phyloP scores from a whole-genome alignment of 2,329 filamentous ascomycete species.

The Aspergillus sergii region DNA sequence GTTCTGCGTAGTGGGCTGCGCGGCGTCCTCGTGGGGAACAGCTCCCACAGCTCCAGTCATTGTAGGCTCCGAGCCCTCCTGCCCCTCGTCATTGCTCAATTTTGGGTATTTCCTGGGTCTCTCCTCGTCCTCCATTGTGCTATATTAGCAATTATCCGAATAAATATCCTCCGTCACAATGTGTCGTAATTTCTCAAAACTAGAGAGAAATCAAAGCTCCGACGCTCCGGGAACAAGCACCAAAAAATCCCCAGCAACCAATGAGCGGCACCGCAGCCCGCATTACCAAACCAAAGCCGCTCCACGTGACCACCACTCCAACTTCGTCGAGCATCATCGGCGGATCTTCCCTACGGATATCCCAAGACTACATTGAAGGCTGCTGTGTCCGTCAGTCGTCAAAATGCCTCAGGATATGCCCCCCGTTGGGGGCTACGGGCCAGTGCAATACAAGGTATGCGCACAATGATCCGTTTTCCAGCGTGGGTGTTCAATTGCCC shows the following conservation, averaged over 20 bases:
- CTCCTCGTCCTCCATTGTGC: slow-evolving; percentile 57
- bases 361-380: slow-evolving; percentile 25
- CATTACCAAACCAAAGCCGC: slow-evolving; percentile 30
- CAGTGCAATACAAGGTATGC: slow-evolving; percentile 92
- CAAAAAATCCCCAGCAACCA: slow-evolving; percentile 23
- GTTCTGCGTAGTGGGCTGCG: slow-evolving; percentile 2
- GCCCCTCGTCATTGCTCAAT: slow-evolving; percentile 42
- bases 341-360: slow-evolving; percentile 11
- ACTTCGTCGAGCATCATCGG: slow-evolving; percentile 31
- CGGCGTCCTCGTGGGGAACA: slow-evolving; percentile 11
- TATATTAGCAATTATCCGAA: neutral
- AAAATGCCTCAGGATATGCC: slow-evolving; percentile 98
- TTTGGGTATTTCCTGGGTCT: slow-evolving; percentile 60
- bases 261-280: slow-evolving; percentile 29
- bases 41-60: slow-evolving; percentile 34
- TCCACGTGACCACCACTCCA: slow-evolving; percentile 34
- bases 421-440: slow-evolving; percentile 88
- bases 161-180: neutral
- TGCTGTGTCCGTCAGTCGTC: slow-evolving; percentile 22
- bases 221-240: slow-evolving; percentile 1
- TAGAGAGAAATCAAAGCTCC: slow-evolving; percentile 1
- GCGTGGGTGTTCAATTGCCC: neutral
- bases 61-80: slow-evolving; percentile 28
- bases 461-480: slow-evolving; percentile 9
- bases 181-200: neutral